These are phyloP conservation scores for Aspergillus niger DNA, from an alignment of 2,329 filamentous ascomycete genomes.

Conservation along the genomic window DNA sequence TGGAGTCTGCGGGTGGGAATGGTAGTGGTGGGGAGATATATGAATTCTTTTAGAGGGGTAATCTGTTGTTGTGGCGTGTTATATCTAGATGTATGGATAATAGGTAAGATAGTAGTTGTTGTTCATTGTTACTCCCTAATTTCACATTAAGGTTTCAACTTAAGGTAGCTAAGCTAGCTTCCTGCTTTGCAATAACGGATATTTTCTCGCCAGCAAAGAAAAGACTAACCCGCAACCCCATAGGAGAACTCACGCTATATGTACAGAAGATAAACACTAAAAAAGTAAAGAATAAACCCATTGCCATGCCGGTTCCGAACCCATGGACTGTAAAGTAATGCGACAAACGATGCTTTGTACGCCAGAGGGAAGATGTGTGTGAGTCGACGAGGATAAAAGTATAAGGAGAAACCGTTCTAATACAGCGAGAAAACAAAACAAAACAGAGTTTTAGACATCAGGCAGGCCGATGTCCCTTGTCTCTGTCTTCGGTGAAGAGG, in stretches of 20 bases:
- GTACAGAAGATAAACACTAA: conserved; percentile 42
- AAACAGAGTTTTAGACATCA: conserved; percentile 26
- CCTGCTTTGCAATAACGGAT: too few species aligned
- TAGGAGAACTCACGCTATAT: conserved; percentile 43
- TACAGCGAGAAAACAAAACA: conserved; percentile 32
- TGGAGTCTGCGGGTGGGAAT: too few species aligned
- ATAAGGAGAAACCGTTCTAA: conserved; percentile 39
- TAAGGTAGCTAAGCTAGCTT: conserved; percentile 26
- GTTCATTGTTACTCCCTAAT: conserved; percentile 20
- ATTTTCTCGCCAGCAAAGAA: too few species aligned
- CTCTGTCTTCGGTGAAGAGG: conserved; percentile 31
- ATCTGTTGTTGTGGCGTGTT: too few species aligned
- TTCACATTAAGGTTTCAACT: conserved; percentile 34
- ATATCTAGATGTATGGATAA: too few species aligned
- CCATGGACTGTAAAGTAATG: conserved; percentile 38
- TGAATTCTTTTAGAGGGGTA: too few species aligned
- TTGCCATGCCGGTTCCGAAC: conserved; percentile 43
- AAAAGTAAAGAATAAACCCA: conserved; percentile 39
- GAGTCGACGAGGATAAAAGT: conserved; percentile 25
- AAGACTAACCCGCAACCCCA: neutral
- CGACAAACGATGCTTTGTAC: conserved; percentile 43
- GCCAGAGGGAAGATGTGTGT: conserved; percentile 47
- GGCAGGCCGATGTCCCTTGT: conserved; percentile 3
- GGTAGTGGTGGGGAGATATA: too few species aligned
- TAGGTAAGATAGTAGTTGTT: neutral